These are phyloP conservation scores for Pyrenochaeta sp. DNA, from an alignment of 2,329 filamentous ascomycete species.

Conservation along the genomic window DNA sequence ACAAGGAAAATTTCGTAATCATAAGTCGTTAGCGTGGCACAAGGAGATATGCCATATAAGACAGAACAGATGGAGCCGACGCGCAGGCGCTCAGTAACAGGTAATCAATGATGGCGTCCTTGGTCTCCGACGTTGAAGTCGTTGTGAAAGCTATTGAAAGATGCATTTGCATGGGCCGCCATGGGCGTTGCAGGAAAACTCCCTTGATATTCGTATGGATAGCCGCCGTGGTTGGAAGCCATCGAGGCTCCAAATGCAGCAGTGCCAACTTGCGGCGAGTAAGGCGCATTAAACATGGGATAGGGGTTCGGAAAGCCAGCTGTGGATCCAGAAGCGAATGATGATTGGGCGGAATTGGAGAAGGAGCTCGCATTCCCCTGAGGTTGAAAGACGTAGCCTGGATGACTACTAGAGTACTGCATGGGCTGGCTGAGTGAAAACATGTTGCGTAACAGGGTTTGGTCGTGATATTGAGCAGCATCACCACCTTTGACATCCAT, in stretches of 20 bases:
- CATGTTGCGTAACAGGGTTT: conserved; percentile 2
- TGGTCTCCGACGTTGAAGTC: conserved; percentile 9
- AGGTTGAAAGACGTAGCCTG: conserved; percentile 8
- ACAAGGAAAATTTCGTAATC: conserved; percentile 11
- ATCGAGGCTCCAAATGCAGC: conserved; percentile 5
- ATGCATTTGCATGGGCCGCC: conserved; percentile 1
- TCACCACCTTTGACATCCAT: conserved; percentile 18
- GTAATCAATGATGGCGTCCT: neutral
- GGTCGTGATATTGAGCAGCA: conserved; percentile 7
- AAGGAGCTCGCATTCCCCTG: conserved; percentile 5
- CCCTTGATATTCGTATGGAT: conserved; percentile 8
- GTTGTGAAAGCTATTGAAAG: conserved; percentile 19
- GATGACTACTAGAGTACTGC: conserved; percentile 8
- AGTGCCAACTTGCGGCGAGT: conserved; percentile 4
- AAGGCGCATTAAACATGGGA: conserved; percentile 11
- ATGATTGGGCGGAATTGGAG: neutral
- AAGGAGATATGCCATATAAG: neutral
- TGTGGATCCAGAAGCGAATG: neutral
- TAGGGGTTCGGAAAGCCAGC: conserved; percentile 17
- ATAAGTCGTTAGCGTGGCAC: conserved; percentile 10
- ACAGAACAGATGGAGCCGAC: neutral
- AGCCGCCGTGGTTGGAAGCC: neutral
- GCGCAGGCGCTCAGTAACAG: neutral
- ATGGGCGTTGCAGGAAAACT: conserved; percentile 2
- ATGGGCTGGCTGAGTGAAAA: conserved; percentile 9